phyloP scores from a whole-genome alignment of 129 eudicot species.

The Solidago caesia region DNA sequence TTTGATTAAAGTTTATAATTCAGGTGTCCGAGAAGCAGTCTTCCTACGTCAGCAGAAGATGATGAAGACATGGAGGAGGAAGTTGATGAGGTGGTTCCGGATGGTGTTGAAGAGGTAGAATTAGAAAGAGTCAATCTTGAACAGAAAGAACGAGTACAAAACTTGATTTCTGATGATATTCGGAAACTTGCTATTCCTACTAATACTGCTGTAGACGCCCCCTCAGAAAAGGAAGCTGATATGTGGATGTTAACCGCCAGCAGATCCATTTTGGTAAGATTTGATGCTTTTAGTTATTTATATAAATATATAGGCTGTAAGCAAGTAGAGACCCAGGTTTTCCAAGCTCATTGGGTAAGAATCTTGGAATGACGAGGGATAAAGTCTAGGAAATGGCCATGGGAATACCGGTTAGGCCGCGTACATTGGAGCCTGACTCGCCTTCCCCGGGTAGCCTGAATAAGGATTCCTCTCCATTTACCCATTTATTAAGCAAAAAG shows the following conservation, averaged over 20 bases:
- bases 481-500: too few relatives aligned
- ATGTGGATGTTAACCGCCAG: conserved; percentile 66
- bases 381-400: too few relatives aligned
- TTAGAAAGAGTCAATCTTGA: conserved; percentile 72
- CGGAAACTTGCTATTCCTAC: conserved; percentile 52
- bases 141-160: conserved; percentile 68
- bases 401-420: too few relatives aligned
- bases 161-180: conserved; percentile 71
- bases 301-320: neutral
- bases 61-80: conserved; percentile 92
- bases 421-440: too few relatives aligned
- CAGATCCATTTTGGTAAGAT: conserved; percentile 60
- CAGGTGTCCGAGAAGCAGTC: conserved; percentile 71
- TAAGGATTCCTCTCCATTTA: too few relatives aligned
- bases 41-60: conserved; percentile 69
- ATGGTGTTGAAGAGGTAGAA: conserved; percentile 92
- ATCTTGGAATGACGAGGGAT: too few relatives aligned
- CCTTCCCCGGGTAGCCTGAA: too few relatives aligned
- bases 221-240: conserved; percentile 56
- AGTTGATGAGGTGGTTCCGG: conserved; percentile 87
- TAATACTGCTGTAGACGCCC: conserved; percentile 51
- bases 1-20: conserved; percentile 30
- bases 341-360: neutral
- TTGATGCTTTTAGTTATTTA: neutral
- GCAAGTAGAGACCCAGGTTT: neutral